These are phyloP conservation scores for Cryptosporidium tyzzeri DNA, from an alignment of 169 alveolate genomes.

Conservation along the genomic window DNA sequence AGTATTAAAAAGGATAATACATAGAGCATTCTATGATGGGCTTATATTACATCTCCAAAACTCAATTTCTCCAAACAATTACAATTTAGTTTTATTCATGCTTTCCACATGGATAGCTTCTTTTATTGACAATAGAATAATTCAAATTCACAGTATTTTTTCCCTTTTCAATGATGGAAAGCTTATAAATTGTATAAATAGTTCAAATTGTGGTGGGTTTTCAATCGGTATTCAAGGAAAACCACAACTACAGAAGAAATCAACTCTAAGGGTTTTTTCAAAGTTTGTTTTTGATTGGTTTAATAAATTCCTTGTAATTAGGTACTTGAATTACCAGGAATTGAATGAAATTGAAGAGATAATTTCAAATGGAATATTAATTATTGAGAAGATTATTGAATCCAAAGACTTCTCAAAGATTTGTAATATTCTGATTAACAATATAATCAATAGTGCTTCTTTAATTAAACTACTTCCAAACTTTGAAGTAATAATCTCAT, in stretches of 20 bases:
- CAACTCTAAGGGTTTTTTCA: slow-evolving; percentile 6
- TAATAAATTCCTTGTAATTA: neutral
- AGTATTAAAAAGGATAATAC: neutral
- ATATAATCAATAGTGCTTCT: slow-evolving; percentile 3
- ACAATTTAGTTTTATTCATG: neutral
- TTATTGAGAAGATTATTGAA: neutral
- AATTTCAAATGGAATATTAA: neutral
- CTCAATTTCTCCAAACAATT: slow-evolving; percentile 21
- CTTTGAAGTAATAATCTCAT: slow-evolving; percentile 38
- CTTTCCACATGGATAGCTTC: slow-evolving; percentile 56
- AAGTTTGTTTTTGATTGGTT: slow-evolving; percentile 7
- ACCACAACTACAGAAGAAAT: neutral
- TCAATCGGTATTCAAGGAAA: neutral
- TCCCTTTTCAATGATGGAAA: neutral
- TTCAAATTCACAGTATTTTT: slow-evolving; percentile 18
- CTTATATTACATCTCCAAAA: slow-evolving; percentile 28
- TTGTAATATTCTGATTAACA: slow-evolving; percentile 18
- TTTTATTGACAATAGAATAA: slow-evolving; percentile 45
- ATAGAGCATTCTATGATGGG: slow-evolving; percentile 55
- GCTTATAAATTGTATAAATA: neutral
- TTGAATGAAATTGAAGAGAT: neutral
- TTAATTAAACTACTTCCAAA: slow-evolving; percentile 35
- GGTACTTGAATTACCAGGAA: neutral
- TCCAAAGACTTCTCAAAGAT: neutral
- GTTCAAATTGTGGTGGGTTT: neutral